Evolutionary conservation across 2,329 filamentous ascomycete genomes (phyloP).

Genomic region (Xylaria sp.): DNA sequence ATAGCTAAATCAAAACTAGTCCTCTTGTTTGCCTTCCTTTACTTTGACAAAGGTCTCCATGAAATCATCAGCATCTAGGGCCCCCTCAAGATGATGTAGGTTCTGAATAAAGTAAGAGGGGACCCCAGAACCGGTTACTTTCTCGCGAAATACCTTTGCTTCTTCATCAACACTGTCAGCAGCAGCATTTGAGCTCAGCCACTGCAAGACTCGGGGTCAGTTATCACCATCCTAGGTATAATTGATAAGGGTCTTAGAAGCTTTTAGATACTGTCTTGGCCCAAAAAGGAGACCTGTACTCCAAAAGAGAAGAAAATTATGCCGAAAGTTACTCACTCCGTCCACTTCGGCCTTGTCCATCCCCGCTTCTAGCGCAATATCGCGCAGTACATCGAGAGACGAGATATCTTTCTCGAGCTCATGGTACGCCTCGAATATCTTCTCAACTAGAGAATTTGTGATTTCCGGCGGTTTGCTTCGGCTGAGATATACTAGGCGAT

Average conservation of each 20-base stretch:
- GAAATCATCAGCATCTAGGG: constrained; percentile 25
- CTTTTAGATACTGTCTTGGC: too few relatives aligned
- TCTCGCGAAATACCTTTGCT: constrained; percentile 23
- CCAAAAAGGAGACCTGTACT: background rate
- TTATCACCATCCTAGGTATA: background rate
- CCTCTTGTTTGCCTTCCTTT: background rate
- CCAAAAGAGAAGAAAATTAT: background rate
- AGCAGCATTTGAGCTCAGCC: constrained; percentile 26
- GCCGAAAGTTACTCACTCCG: background rate
- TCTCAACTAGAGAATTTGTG: constrained; percentile 22
- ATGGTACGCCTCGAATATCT: constrained; percentile 32
- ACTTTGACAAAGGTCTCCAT: constrained; percentile 14
- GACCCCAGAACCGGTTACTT: constrained; percentile 15
- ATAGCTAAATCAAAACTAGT: background rate
- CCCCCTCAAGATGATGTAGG: constrained; percentile 20
- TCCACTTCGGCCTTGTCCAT: constrained; percentile 25
- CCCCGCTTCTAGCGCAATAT: constrained; percentile 27
- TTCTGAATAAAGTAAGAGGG: constrained; percentile 28
- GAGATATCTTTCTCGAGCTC: constrained; percentile 31
- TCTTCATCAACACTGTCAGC: constrained; percentile 29
- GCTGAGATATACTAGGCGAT: constrained; percentile 47
- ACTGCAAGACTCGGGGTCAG: background rate
- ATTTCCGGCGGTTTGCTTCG: constrained; percentile 15
- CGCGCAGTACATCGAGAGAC: constrained; percentile 22
- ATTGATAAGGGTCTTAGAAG: too few relatives aligned